Conservation (phyloP, 1,284 basidiomycete species). For the Xerocomus minutiporus region DNA sequence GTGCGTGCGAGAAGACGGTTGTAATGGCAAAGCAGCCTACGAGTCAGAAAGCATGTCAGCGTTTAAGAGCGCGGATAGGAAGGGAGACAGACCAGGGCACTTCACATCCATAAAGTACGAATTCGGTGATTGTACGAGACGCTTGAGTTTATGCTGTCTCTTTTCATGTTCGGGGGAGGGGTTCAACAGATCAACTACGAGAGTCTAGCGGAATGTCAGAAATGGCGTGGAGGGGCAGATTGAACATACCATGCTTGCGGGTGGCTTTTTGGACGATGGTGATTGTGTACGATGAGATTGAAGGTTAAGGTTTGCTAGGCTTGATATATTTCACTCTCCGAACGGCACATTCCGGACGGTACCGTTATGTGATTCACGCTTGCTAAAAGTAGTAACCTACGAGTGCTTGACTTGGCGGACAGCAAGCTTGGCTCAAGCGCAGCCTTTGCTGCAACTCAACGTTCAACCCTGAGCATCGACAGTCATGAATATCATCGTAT, state of each 20-base stretch:
- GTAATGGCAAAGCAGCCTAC: conserved; percentile 91
- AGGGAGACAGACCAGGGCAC: conserved; percentile 75
- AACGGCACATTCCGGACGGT: conserved; percentile 15
- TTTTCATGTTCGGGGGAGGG: conserved; percentile 85
- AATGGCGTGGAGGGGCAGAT: background rate
- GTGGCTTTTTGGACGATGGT: conserved; percentile 16
- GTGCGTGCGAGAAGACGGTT: conserved; percentile 93
- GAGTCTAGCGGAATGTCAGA: conserved; percentile 59
- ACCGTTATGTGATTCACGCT: background rate
- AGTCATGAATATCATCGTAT: conserved; percentile 71
- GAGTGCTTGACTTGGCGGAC: background rate
- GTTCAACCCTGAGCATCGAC: conserved; percentile 17
- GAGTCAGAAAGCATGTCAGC: conserved; percentile 7
- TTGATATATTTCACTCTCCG: conserved; percentile 19
- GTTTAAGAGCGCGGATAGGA: conserved; percentile 8
- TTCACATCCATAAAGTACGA: conserved; percentile 99
- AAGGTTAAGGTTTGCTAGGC: conserved; percentile 27
- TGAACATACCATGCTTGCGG: conserved; percentile 18
- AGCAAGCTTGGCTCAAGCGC: conserved; percentile 5
- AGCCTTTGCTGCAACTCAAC: conserved; percentile 14
- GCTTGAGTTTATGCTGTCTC: conserved; percentile 98
- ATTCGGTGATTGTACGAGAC: conserved; percentile 96
- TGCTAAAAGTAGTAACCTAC: background rate
- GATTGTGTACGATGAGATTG: conserved; percentile 21
- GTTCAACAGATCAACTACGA: conserved; percentile 98